Evolutionary conservation across 768 basidiomycete species (phyloP), one percentile per base, ranked within the genome.

Genomic region (Pleurotus platypus): DNA sequence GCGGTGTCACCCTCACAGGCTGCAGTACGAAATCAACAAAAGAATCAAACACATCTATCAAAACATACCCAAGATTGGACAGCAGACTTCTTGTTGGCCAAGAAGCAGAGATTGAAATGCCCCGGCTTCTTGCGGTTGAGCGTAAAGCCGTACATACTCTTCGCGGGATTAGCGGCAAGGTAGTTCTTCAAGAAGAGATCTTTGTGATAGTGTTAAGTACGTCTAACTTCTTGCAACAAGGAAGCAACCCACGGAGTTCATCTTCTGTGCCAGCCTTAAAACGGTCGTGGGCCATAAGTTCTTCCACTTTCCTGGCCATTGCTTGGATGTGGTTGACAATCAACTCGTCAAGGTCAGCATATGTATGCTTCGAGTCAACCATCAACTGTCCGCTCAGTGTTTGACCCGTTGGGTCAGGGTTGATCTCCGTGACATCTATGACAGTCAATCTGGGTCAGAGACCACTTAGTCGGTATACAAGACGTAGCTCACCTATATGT

Each of bases 311-410:
- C 40, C 92, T 85, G 45, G 91, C 87, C 79, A 95, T 95, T 7
- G 94, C 89, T 76, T 94, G 92, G 42, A 98, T 86, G 69, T 99
- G 94, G 65, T 94, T 94, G 69, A 98, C 94, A 62, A 98, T 93
- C 62, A 99, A 70, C 68, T 99, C 96, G 69, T 99, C 97, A 57
- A 99, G 78, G 78, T 98, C 97, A 40, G 89, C 85, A 69, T 95
- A 98, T 39, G 79, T 82, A 67, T 95, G 92, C 58, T 82, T 85
- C 40, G 76, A 75, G 62, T 94, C 92, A 22, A 94, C 86, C 58
- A 86, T 76, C 53, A 92, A 80, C 56, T 86, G 81, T 4, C 80
- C 79, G 4, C 82, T 84, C 24, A 83, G 71, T 15, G 75, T 80
- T 66, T 87, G 86, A 26, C 85, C 85, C 42, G 81, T 86, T 24